A percentile compares a stretch with the other conserved stretches of the same genome.
Conservation (phyloP, 768 basidiomycete genomes). For the Rhodotorula toruloides region DNA sequence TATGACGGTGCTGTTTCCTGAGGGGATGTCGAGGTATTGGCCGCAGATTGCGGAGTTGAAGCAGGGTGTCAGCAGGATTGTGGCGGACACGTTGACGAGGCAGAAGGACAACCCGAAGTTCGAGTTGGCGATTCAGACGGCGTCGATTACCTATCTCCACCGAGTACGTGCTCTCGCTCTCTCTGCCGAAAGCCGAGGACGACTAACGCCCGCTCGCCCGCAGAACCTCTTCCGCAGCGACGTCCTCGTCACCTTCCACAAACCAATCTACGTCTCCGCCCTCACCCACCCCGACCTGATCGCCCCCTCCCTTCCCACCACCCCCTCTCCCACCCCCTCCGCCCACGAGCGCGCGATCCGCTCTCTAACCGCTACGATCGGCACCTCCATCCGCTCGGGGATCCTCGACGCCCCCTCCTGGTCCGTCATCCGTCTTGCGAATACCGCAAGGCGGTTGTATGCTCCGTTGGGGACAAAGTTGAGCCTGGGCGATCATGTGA, state of each 20-base stretch:
- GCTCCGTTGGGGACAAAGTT: conserved; percentile 81
- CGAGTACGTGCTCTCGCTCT: conserved; percentile 66
- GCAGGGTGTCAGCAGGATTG: conserved; percentile 77
- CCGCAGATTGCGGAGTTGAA: conserved; percentile 81
- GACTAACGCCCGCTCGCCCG: conserved; percentile 57
- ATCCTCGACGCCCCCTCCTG: conserved; percentile 82
- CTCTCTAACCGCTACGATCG: conserved; percentile 58
- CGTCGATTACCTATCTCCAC: conserved; percentile 51
- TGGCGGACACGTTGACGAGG: conserved; percentile 68
- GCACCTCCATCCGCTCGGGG: conserved; percentile 65
- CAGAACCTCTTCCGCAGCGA: conserved; percentile 76
- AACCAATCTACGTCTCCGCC: conserved; percentile 41
- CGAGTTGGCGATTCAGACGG: conserved; percentile 66
- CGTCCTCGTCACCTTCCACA: conserved; percentile 62
- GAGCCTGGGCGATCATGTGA: conserved; percentile 76
- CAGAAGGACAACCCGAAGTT: conserved; percentile 57
- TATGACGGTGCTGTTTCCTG: conserved; percentile 65
- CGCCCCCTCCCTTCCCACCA: conserved; percentile 29
- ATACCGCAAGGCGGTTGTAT: conserved; percentile 73
- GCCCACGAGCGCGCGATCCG: conserved; percentile 52
- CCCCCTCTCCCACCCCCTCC: conserved; percentile 52
- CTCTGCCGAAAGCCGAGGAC: neutral
- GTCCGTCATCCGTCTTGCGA: conserved; percentile 67
- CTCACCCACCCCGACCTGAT: conserved; percentile 33
- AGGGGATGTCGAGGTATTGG: conserved; percentile 78